Evolutionary conservation across 495 filamentous ascomycete species (phyloP).

Genomic region (Penicillium pancosmium): DNA sequence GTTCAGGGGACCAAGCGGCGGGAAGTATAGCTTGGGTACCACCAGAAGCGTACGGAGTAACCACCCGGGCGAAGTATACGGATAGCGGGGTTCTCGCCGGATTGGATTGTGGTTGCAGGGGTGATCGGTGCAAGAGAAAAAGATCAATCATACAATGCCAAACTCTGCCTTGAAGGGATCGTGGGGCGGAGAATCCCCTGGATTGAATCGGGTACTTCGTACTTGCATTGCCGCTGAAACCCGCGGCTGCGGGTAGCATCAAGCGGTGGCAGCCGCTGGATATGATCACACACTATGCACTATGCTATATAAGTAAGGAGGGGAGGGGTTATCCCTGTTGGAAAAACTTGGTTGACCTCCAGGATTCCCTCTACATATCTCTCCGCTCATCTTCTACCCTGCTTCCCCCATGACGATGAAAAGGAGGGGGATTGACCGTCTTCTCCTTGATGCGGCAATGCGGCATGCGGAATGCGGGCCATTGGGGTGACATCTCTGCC

Average conservation of each 20-base stretch:
- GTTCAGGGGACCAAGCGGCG: neutral
- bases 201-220: neutral
- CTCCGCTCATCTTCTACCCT: neutral
- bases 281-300: neutral
- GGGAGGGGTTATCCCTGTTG: neutral
- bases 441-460: neutral
- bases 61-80: too few species aligned
- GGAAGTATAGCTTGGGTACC: neutral
- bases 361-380: neutral
- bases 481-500: slow-evolving; percentile 14
- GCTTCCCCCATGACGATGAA: neutral
- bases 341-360: neutral
- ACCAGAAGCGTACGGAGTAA: neutral
- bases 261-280: neutral
- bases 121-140: neutral
- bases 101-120: too few species aligned
- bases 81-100: too few species aligned
- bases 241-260: neutral
- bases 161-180: neutral
- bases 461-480: slow-evolving; percentile 13
- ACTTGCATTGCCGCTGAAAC: neutral
- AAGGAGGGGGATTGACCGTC: neutral
- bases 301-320: neutral
- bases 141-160: neutral
- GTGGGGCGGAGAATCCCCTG: neutral